Evolutionary conservation across 2,329 filamentous ascomycete genomes (phyloP), one percentile per base, ranked within the genome.

Genomic region (Pseudogymnoascus destructans): DNA sequence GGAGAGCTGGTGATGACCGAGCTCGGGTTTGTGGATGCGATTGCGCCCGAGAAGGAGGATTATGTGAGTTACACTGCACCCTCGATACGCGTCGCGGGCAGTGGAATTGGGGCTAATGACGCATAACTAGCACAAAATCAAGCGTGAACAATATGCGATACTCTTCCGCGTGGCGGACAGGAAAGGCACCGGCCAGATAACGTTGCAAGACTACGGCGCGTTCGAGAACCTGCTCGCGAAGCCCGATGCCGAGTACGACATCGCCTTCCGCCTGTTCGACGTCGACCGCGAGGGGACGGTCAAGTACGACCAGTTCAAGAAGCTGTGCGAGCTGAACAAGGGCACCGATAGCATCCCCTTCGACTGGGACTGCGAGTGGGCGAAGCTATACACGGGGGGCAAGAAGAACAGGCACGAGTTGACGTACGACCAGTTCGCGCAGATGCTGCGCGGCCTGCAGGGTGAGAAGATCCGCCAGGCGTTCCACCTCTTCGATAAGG

Each of bases 331-430:
- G 73, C 77, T 85, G 66, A 95, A 95, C 79, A 95, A 92, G 76
- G 85, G 86, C n/a, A 75, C 83, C 21, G 79, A 88, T 61, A 89
- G 80, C 70, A 86, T 98, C 62, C 89, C 93, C 11, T 97, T 98
- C 69, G 88, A 98, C 73, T 97, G 93, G 91, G 87, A 91, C 69
- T 95, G 88, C 63, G 89, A 95, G 71, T 98, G 93, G 93, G 92
- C 90, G 38, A 88, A 87, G 66, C 80, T 98, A 62, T 97, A 98
- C 75, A 87, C 93, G 66, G 93, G 93, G 62, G 83, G 85, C 68
- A 89, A 86, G 76, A 88, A 87, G 73, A 85, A 88, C 73, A 82
- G 92, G 64, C 93, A 96, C 71, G 84, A 86, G 67, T 85, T 98
- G 76, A 92, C 92, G 66, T 98, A 98, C 71, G 85, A 86, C 5